These are phyloP conservation scores for Thielaviopsis populi DNA, from an alignment of 2,329 filamentous ascomycete genomes.

Conservation along the genomic window DNA sequence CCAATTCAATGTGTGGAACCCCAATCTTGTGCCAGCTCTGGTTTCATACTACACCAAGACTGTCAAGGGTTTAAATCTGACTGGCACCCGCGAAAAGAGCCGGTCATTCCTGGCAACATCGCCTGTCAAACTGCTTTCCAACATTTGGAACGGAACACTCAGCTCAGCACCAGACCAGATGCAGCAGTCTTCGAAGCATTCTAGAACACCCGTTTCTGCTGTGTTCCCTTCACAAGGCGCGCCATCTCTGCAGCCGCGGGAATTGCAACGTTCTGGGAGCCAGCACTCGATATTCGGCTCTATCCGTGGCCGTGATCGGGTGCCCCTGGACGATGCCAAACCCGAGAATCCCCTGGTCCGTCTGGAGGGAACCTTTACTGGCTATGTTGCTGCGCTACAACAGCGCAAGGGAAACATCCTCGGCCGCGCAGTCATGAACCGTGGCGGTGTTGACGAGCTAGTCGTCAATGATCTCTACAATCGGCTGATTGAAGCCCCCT, in stretches of 20 bases:
- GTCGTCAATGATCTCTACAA: constrained; percentile 85
- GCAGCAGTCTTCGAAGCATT: constrained; percentile 26
- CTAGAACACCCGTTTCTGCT: constrained; percentile 27
- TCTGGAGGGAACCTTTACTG: constrained; percentile 71
- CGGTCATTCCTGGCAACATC: constrained; percentile 63
- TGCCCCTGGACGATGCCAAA: constrained; percentile 32
- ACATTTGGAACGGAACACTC: constrained; percentile 46
- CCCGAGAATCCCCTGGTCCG: constrained; percentile 53
- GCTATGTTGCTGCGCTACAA: constrained; percentile 69
- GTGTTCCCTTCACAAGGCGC: constrained; percentile 23
- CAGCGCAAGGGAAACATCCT: constrained; percentile 77
- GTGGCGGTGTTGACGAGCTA: constrained; percentile 52
- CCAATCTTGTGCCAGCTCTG: constrained; percentile 48
- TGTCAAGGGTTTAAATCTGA: constrained; percentile 52
- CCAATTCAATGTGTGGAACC: constrained; percentile 54
- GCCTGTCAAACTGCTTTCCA: constrained; percentile 80
- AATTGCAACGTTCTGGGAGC: constrained; percentile 28
- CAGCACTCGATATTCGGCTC: constrained; percentile 42
- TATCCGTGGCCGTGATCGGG: constrained; percentile 33
- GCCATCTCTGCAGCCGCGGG: constrained; percentile 28
- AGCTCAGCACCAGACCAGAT: constrained; percentile 25
- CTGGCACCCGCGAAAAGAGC: constrained; percentile 47
- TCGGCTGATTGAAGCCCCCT: constrained; percentile 66
- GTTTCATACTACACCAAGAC: constrained; percentile 67
- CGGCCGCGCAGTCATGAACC: constrained; percentile 57